phyloP scores from a whole-genome alignment of 1,284 basidiomycete species.

The Veloporphyrellus conicus region DNA sequence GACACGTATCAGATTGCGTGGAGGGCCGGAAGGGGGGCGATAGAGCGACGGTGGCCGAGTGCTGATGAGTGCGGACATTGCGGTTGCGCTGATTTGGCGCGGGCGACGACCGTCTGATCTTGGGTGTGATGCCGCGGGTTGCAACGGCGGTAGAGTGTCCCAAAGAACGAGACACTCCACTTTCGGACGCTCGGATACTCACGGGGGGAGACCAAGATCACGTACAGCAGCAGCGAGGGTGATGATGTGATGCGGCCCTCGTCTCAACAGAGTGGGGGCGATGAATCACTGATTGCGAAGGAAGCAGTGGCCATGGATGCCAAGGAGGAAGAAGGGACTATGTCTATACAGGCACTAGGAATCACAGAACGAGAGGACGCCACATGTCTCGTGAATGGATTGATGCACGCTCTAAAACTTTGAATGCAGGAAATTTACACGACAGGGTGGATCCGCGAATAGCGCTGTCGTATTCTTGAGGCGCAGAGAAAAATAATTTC shows the following conservation, averaged over 20 bases:
- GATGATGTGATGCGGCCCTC: constrained; percentile 13
- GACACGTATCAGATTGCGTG: constrained; percentile 26
- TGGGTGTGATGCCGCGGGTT: constrained; percentile 19
- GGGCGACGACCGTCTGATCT: constrained; percentile 9
- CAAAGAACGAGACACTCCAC: constrained; percentile 20
- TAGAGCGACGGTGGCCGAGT: constrained; percentile 15
- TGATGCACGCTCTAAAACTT: constrained; percentile 9
- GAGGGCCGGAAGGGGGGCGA: constrained; percentile 9
- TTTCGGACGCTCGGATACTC: constrained; percentile 11
- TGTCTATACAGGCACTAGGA: not conserved
- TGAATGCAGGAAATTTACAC: constrained; percentile 6
- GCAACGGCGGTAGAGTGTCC: constrained; percentile 20
- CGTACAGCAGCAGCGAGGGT: constrained; percentile 21
- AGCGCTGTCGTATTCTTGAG: not conserved
- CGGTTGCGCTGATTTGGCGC: constrained; percentile 11
- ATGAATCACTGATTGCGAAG: constrained; percentile 5
- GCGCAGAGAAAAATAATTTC: not conserved
- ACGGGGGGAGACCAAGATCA: constrained; percentile 15
- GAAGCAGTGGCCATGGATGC: constrained; percentile 7
- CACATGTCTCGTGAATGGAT: not conserved
- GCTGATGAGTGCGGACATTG: constrained; percentile 10
- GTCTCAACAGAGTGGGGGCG: constrained; percentile 1
- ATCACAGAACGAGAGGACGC: not conserved
- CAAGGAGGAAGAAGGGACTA: not conserved
- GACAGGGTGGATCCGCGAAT: not conserved